phyloP scores from a whole-genome alignment of 805 yeast species.

The Yarrowia yakushimensis region DNA sequence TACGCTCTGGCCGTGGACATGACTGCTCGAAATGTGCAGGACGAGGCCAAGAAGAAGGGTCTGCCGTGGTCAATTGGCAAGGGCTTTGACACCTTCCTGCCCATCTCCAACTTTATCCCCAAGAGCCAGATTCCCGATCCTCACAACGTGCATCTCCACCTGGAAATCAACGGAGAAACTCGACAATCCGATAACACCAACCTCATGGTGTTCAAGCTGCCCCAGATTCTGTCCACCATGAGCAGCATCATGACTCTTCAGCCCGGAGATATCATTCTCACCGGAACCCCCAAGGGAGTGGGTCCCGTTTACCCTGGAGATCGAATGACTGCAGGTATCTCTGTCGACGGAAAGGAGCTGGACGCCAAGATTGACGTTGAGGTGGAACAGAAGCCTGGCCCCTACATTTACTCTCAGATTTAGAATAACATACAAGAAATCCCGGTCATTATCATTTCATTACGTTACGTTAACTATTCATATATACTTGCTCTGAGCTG shows the following conservation, averaged over 20 bases:
- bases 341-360: slow-evolving; percentile 53
- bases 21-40: slow-evolving; percentile 95
- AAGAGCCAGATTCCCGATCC: slow-evolving; percentile 67
- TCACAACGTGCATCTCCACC: slow-evolving; percentile 58
- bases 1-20: slow-evolving; percentile 87
- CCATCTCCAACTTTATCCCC: slow-evolving; percentile 72
- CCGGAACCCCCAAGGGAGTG: slow-evolving; percentile 99
- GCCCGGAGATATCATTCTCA: slow-evolving; percentile 84
- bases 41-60: slow-evolving; percentile 88
- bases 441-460: background rate
- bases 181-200: slow-evolving; percentile 70
- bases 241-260: slow-evolving; percentile 87
- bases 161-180: slow-evolving; percentile 65
- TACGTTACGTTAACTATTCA: slow-evolving; percentile 18
- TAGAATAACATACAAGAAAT: too few relatives aligned
- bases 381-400: slow-evolving; percentile 58
- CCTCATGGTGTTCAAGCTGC: slow-evolving; percentile 86
- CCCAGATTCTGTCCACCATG: slow-evolving; percentile 72
- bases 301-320: slow-evolving; percentile 82
- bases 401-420: slow-evolving; percentile 43
- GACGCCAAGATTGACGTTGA: slow-evolving; percentile 48
- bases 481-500: background rate
- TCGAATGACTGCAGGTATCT: slow-evolving; percentile 58
- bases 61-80: slow-evolving; percentile 96
- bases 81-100: slow-evolving; percentile 94